A percentile compares a stretch with the other conserved stretches of the same genome.
Evolutionary conservation across 495 filamentous ascomycete species (phyloP).

Genomic region (Aspergillus saccharolyticus): DNA sequence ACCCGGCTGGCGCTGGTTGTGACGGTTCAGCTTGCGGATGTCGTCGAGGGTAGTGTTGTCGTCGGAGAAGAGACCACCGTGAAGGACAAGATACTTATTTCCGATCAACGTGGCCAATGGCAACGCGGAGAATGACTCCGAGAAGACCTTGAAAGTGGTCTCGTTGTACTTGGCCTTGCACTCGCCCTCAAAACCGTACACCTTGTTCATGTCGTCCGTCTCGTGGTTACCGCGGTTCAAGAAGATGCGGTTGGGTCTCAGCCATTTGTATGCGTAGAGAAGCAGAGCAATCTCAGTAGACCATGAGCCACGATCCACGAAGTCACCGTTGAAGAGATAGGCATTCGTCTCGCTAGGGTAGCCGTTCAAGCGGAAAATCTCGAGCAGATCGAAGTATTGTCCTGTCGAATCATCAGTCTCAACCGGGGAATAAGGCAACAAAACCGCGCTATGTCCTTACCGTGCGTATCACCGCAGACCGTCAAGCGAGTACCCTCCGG

Average conservation of each 20-base stretch:
- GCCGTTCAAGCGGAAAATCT: slow-evolving; percentile 92
- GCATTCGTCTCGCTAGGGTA: slow-evolving; percentile 75
- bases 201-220: slow-evolving; percentile 99
- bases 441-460: slow-evolving; percentile 34
- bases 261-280: slow-evolving; percentile 95
- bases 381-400: slow-evolving; percentile 96
- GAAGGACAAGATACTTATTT: slow-evolving; percentile 84
- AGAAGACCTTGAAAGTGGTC: slow-evolving; percentile 93
- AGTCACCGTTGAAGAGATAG: slow-evolving; percentile 99
- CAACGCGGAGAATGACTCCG: slow-evolving; percentile 93
- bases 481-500: slow-evolving; percentile 72
- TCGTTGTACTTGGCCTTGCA: slow-evolving; percentile 98
- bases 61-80: slow-evolving; percentile 96
- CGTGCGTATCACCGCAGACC: slow-evolving; percentile 97
- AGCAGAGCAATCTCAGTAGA: slow-evolving; percentile 92
- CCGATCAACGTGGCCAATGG: slow-evolving; percentile 91
- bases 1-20: slow-evolving; percentile 91
- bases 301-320: slow-evolving; percentile 97
- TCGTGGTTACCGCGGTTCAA: slow-evolving; percentile 98
- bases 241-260: slow-evolving; percentile 83
- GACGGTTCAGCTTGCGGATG: slow-evolving; percentile 85
- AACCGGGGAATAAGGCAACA: background rate
- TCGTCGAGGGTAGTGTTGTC: slow-evolving; percentile 91
- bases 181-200: slow-evolving; percentile 97
- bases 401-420: slow-evolving; percentile 43